Conservation (phyloP, 1,139 yeast genomes). For the Candida pseudoviswanathii region DNA sequence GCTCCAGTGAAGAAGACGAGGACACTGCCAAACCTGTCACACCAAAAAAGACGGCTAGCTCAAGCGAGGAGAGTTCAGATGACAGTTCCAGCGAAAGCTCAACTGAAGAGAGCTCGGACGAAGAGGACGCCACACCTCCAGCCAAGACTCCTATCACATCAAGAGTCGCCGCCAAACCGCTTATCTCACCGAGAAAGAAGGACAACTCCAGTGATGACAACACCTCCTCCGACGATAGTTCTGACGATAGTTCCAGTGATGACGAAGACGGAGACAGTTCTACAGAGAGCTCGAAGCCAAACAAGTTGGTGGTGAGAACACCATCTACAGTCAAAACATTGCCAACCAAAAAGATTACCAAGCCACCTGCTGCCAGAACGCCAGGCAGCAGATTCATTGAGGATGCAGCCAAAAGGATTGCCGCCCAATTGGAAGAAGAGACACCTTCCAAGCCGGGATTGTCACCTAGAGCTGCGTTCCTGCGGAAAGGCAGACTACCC, state of each 20-base stretch:
- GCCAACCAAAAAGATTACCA: neutral
- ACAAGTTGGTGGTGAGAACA: neutral
- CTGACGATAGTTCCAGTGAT: neutral
- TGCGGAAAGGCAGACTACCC: slow-evolving; percentile 3
- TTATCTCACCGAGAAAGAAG: neutral
- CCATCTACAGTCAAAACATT: neutral
- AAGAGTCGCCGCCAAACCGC: neutral
- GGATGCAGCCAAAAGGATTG: neutral
- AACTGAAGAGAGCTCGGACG: slow-evolving; percentile 6
- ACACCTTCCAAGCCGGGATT: neutral
- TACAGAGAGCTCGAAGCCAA: neutral
- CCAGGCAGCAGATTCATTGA: neutral
- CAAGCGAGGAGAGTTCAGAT: neutral
- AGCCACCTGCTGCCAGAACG: neutral
- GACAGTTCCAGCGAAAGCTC: slow-evolving; percentile 1
- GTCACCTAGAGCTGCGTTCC: neutral
- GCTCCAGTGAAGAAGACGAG: slow-evolving; percentile 12
- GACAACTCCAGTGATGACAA: neutral
- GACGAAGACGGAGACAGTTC: slow-evolving; percentile 2
- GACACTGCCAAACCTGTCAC: neutral
- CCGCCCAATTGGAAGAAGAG: neutral
- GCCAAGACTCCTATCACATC: neutral
- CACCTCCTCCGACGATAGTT: neutral
- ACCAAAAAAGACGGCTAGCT: neutral
- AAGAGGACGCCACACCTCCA: neutral